Base-by-base conservation (phyloP, 495 filamentous ascomycete species). In the Aspergillus sparsus region DNA sequence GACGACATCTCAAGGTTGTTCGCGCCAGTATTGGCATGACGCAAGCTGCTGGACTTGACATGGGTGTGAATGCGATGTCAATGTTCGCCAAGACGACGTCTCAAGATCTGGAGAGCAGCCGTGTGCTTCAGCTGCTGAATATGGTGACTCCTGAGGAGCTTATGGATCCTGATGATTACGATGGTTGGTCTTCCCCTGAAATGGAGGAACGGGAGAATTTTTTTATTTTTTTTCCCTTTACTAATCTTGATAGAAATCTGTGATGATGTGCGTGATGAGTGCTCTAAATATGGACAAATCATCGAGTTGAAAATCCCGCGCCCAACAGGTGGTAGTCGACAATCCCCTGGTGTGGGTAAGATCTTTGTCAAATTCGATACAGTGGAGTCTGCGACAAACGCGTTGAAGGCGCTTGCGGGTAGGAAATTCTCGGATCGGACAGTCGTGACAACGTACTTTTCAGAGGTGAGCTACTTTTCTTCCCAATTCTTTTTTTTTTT, bases 81-180 rank as follows among this genome's bases (percentile, higher is more conserved):
- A 93, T 98, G 90, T 92, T 99, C 68, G 94, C 94, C 35, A 92
- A 93, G 46, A 97, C 93, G 37, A 93, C 90, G 7, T 89, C 89
- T 35, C 80, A 82, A 45, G 88, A 92, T 60, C 70, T 89, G 39
- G 90, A 93, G 59, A 84, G 84, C 46, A 85, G 87, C 57, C 84
- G 92, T 46, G 93, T 99, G 12, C 68, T 99, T 60, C 91, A 96
- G 74, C 76, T 99, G 46, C 78, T 98, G 65, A 99, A 99, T 75
- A 98, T 98, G 94, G 93, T 98, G 27, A 99, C 94, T 0, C 81
- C 91, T 0, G 95, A 98, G 58, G 94, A 99, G 74, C 80, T 99
- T 15, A 88, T 97, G 77, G 91, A 98, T 68, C 85, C 84, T 55
- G 92, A 97, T 32, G 93, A 97, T 60, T 97, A 97, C 69, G 90